Evolutionary conservation across 345 rosid genomes (phyloP), one percentile per base, ranked within the genome.

Genomic region (Rubroshorea leprosula): DNA sequence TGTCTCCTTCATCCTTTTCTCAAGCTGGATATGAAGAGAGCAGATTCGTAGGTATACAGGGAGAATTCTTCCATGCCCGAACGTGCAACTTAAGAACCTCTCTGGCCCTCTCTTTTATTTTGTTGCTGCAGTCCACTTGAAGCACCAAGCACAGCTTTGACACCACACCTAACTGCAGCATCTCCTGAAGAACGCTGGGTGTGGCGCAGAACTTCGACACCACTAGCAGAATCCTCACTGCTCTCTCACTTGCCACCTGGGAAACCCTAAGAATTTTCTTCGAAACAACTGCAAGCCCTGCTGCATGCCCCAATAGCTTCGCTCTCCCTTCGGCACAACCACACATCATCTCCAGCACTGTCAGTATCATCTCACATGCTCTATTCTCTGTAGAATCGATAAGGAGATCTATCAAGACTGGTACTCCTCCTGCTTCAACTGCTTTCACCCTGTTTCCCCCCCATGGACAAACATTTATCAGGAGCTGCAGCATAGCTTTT

Each of bases 211-310:
- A 82, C 78, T 73, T 82, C 5, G 86, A 69, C 49, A 91, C 64
- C 1, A 82, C 78, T 11, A 74, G 48, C 71, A 91, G 58, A 67
- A 91, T 71, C 78, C 78, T 69, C 44, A 85, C 84, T 0, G 83
- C 89, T 62, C 78, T 82, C 41, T 83, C 86, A 31, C 73, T 88
- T 5, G 78, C 81, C 51, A 77, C 69, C 44, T 65, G 70, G 0
- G 98, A 86, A 61, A 87, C 77, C 77, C 90, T 76, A 18, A 87
- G 71, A 55, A 91, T 85, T 78, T 79, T 91, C 73, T 85, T 85
- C 8, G 84, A 79, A 15, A 91, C 90, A 0, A 83, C 78, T 0
- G 94, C 96, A 13, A 91, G 31, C 49, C 88, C 90, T 2, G 86
- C 86, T 2, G 78, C 79, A 25, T 91, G 95, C 21, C 51, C 63